Evolutionary conservation across 345 rosid species (phyloP).

Genomic region (Gossypium arboreum): DNA sequence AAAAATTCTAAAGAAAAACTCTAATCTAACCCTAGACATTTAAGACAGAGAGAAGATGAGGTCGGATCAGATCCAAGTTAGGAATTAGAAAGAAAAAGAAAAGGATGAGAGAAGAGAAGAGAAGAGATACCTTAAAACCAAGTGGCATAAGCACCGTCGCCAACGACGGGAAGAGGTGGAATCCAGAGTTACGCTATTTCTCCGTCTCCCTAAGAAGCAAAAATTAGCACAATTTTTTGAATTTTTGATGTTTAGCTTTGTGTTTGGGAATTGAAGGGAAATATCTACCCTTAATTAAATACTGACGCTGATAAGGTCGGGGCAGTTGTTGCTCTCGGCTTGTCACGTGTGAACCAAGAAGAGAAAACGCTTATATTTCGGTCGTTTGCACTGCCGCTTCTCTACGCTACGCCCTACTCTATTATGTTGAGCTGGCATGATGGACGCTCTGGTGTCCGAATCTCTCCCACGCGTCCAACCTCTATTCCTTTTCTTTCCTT

Average conservation of each 20-base stretch:
- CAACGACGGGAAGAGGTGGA: slow-evolving; percentile 62
- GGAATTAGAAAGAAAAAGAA: too few species aligned
- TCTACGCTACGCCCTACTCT: slow-evolving; percentile 5
- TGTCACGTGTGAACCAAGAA: neutral
- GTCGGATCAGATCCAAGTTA: neutral
- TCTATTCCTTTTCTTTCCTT: neutral
- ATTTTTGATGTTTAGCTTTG: neutral
- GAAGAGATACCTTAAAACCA: slow-evolving; percentile 50
- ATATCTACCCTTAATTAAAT: neutral
- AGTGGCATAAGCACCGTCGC: slow-evolving; percentile 79
- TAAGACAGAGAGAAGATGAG: neutral
- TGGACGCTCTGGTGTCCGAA: slow-evolving; percentile 5
- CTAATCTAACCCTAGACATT: neutral
- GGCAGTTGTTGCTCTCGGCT: too few species aligned
- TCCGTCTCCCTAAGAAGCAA: neutral
- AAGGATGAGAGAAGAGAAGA: neutral
- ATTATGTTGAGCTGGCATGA: neutral
- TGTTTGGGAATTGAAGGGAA: neutral
- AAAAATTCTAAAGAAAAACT: neutral
- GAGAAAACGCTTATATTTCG: slow-evolving; percentile 1
- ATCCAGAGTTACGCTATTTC: slow-evolving; percentile 57
- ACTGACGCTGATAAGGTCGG: neutral
- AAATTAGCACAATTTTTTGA: neutral
- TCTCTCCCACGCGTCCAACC: neutral
- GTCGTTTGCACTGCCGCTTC: neutral